These are phyloP conservation scores for Leptographium wingfieldii DNA, from an alignment of 2,329 filamentous ascomycete genomes.

Conservation along the genomic window DNA sequence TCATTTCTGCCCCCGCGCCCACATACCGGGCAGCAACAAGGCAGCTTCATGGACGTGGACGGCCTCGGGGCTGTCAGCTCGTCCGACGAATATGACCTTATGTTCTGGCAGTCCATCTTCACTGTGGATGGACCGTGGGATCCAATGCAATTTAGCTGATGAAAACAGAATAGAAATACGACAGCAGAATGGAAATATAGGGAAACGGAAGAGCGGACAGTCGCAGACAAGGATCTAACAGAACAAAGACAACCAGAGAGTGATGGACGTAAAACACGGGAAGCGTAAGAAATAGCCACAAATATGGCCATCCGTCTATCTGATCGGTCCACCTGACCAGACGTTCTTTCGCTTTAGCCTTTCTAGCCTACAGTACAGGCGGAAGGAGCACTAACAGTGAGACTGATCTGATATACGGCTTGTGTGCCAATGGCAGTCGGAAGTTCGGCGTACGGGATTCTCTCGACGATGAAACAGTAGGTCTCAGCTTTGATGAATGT, in stretches of 20 bases:
- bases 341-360: too few relatives aligned
- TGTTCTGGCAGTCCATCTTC: conserved; percentile 4
- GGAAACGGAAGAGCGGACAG: background rate
- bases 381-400: too few relatives aligned
- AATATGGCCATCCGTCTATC: too few relatives aligned
- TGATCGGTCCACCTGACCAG: too few relatives aligned
- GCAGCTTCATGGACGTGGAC: conserved; percentile 8
- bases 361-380: too few relatives aligned
- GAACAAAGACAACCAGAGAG: background rate
- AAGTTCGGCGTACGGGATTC: background rate
- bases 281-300: background rate
- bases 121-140: conserved; percentile 2
- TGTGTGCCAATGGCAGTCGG: background rate
- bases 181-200: too few relatives aligned
- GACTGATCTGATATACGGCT: background rate
- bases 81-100: conserved; percentile 5
- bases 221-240: background rate
- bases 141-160: background rate
- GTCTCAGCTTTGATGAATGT: too few relatives aligned
- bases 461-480: background rate
- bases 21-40: background rate
- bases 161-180: background rate
- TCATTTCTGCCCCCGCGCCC: background rate
- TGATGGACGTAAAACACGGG: background rate
- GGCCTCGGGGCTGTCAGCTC: background rate